Evolutionary conservation across 345 rosid species (phyloP), one percentile per base, ranked within the genome.

Genomic region (Salix viminalis): DNA sequence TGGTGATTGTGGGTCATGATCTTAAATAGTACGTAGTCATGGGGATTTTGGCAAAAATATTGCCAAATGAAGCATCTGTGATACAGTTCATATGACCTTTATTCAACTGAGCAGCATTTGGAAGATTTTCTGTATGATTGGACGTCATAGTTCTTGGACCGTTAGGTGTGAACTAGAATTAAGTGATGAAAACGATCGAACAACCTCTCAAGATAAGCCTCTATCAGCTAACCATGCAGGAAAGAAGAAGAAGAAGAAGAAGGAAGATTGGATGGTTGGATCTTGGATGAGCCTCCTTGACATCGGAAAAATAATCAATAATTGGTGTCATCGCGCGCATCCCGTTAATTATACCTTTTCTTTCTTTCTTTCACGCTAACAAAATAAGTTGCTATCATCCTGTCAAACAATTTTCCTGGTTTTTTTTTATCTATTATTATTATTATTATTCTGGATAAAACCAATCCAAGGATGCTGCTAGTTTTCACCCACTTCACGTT

Each of bases 1-100:
- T 11, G 69, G 75, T 71, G 42, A 70, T 4, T 48, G 80, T 36
- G 65, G 80, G 69, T 28, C 80, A 64, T 50, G 18, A 13, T 24
- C 42, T 24, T 46, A 30, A 7, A 39, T 76, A 21, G 37, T 36
- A 36, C 37, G 37, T 5, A 36, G 44, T 0, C 46, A 3, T 69
- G 65, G 44, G 70, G 12, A 23, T 34, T 19, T 76, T 60, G 69
- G 79, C 60, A 9, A 15, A 28, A 50, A 52, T 18, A 9, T 18
- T 32, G 34, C 14, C 64, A 21, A 10, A 50, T 4, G 42, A 50
- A 7, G 4, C 28, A 0, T 56, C 10, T 56, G 62, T 2, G 28
- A 56, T 56, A 3, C 28, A 9, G 62, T 3, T 9, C 62, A 58
- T n/a, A 7, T 54, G 34, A 30, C 61, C 28, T 68, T n/a, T 26